These are phyloP conservation scores for Quercus alba DNA, from an alignment of 306 rosid species.

Conservation along the genomic window DNA sequence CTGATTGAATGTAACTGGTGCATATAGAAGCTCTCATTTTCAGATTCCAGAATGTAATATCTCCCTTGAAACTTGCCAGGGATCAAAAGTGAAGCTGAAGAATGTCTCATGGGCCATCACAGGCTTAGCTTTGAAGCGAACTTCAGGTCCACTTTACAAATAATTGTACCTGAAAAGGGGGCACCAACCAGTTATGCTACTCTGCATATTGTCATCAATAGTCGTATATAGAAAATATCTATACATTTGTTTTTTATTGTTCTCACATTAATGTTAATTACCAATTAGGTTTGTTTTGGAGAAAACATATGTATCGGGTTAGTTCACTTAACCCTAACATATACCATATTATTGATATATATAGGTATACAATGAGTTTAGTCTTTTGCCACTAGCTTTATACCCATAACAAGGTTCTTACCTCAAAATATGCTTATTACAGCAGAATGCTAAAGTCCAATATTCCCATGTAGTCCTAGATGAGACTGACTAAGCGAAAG, in stretches of 20 bases:
- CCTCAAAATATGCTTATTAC: not conserved
- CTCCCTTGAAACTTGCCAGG: constrained; percentile 35
- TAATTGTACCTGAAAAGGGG: not conserved
- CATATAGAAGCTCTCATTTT: not conserved
- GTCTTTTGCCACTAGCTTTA: no score
- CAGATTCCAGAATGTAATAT: constrained; percentile 17
- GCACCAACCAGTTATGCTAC: not conserved
- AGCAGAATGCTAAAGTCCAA: not conserved
- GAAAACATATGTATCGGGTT: no score
- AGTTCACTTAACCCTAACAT: no score
- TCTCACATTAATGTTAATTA: not conserved
- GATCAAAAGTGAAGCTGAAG: constrained; percentile 39
- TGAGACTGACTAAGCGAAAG: not conserved
- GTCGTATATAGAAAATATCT: not conserved
- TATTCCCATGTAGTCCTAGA: constrained; percentile 1
- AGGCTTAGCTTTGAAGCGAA: constrained; percentile 35
- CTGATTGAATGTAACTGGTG: not conserved
- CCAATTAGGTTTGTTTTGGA: not conserved
- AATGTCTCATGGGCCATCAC: constrained; percentile 53
- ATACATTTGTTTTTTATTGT: not conserved
- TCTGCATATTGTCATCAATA: not conserved
- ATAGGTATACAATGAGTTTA: no score
- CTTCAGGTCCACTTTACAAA: constrained; percentile 24
- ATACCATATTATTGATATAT: no score
- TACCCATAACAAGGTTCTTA: not conserved